phyloP scores from a whole-genome alignment of 495 filamentous ascomycete species.

The Tuber melanosporum region DNA sequence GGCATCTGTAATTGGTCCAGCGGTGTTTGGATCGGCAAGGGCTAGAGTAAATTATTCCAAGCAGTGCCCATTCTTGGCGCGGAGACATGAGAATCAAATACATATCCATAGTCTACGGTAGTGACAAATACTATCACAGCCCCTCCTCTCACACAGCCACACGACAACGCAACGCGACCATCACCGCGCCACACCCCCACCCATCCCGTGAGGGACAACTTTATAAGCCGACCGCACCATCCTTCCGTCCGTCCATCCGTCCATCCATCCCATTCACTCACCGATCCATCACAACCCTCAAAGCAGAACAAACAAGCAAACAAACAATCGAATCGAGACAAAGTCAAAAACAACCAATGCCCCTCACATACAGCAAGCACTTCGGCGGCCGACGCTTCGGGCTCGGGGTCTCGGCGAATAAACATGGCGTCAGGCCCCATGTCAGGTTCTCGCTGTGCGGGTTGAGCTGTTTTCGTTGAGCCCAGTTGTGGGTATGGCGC shows the following conservation, averaged over 20 bases:
- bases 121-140: too few species aligned
- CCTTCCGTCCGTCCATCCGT: too few species aligned
- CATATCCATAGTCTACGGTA: too few species aligned
- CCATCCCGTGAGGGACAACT: too few species aligned
- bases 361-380: constrained; percentile 32
- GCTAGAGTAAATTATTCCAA: too few species aligned
- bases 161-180: not conserved
- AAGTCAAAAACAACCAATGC: constrained; percentile 21
- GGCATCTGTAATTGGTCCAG: too few species aligned
- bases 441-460: constrained; percentile 37
- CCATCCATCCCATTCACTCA: not conserved
- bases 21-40: too few species aligned
- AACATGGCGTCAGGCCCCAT: constrained; percentile 35
- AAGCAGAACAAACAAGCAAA: not conserved
- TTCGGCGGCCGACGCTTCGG: constrained; percentile 33
- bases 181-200: not conserved
- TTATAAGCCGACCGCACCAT: not conserved
- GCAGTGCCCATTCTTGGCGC: too few species aligned
- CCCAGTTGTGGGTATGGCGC: not conserved
- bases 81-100: too few species aligned
- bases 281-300: not conserved
- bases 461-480: constrained; percentile 39
- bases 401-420: constrained; percentile 35
- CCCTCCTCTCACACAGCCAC: not conserved
- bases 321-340: not conserved